These are phyloP conservation scores for Letharia columbiana DNA, from an alignment of 495 filamentous ascomycete species.

Conservation along the genomic window DNA sequence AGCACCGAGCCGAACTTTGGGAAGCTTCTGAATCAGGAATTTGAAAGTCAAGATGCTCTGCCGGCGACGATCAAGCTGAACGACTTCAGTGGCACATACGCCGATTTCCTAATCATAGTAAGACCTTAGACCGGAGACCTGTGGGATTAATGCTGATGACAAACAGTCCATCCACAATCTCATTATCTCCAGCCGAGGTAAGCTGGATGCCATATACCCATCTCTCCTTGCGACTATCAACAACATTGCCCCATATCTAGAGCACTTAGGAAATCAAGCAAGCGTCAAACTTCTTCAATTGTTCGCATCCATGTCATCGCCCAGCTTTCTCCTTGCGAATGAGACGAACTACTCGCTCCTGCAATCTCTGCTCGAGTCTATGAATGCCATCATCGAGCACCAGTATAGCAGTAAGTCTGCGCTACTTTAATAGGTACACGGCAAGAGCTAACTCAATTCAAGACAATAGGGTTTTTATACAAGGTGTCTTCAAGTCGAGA, in stretches of 20 bases:
- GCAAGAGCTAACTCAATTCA: constrained; percentile 18
- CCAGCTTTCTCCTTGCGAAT: constrained; percentile 89
- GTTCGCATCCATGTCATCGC: constrained; percentile 90
- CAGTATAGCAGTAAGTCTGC: constrained; percentile 63
- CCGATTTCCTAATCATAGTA: constrained; percentile 88
- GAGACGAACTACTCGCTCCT: constrained; percentile 84
- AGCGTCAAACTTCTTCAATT: constrained; percentile 80
- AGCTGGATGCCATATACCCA: constrained; percentile 86
- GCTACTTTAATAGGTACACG: constrained; percentile 5
- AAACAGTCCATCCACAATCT: constrained; percentile 80
- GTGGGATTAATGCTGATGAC: constrained; percentile 29
- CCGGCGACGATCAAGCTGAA: constrained; percentile 70
- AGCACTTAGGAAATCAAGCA: constrained; percentile 63
- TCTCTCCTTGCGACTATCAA: constrained; percentile 87
- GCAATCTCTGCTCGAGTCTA: constrained; percentile 73
- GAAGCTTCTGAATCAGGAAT: constrained; percentile 77
- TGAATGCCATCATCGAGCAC: constrained; percentile 90
- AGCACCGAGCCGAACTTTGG: constrained; percentile 91
- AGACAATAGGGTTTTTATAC: constrained; percentile 82
- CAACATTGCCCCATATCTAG: constrained; percentile 79
- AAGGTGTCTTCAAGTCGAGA: constrained; percentile 66
- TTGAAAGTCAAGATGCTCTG: constrained; percentile 82
- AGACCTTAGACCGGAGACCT: constrained; percentile 24
- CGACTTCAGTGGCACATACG: constrained; percentile 85
- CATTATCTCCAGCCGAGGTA: constrained; percentile 86